Evolutionary conservation across 371 early-diverging fungal genomes (phyloP).

Genomic region (Apophysomyces trapeziformis): DNA sequence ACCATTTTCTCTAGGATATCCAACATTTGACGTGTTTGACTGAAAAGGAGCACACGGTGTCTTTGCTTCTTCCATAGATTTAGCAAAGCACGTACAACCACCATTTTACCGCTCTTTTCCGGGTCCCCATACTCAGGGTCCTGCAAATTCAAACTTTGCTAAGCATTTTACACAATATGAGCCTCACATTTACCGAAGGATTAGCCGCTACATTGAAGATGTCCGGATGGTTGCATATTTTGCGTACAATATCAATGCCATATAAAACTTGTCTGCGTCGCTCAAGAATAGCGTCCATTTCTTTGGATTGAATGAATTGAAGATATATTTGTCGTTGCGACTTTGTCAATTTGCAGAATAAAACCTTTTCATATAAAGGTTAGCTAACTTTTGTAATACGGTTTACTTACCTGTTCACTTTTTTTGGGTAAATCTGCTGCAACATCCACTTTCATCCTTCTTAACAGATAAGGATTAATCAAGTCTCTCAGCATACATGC

Average conservation of each 20-base stretch:
- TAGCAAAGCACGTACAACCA: conserved; percentile 84
- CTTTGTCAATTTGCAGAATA: conserved; percentile 90
- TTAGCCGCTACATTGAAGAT: conserved; percentile 49
- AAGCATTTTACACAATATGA: neutral
- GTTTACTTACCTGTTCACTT: conserved; percentile 76
- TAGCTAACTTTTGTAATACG: neutral
- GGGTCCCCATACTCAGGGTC: conserved; percentile 68
- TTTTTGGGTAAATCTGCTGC: conserved; percentile 93
- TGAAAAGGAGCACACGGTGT: conserved; percentile 93
- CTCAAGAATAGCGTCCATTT: conserved; percentile 78
- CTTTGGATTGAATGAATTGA: conserved; percentile 72
- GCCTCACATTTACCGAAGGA: conserved; percentile 12
- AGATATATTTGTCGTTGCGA: conserved; percentile 82
- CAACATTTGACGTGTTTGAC: conserved; percentile 96
- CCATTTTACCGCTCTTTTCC: conserved; percentile 85
- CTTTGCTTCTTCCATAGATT: conserved; percentile 84
- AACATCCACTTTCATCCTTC: conserved; percentile 95
- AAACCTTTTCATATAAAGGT: conserved; percentile 37
- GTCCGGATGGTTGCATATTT: conserved; percentile 98
- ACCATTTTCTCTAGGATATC: conserved; percentile 89
- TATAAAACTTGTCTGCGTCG: conserved; percentile 84
- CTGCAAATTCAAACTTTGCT: conserved; percentile 16
- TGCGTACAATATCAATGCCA: conserved; percentile 95
- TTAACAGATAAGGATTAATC: conserved; percentile 93
- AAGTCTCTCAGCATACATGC: conserved; percentile 89